Conservation (phyloP, 1,284 basidiomycete species). For the Peniophora sp. region DNA sequence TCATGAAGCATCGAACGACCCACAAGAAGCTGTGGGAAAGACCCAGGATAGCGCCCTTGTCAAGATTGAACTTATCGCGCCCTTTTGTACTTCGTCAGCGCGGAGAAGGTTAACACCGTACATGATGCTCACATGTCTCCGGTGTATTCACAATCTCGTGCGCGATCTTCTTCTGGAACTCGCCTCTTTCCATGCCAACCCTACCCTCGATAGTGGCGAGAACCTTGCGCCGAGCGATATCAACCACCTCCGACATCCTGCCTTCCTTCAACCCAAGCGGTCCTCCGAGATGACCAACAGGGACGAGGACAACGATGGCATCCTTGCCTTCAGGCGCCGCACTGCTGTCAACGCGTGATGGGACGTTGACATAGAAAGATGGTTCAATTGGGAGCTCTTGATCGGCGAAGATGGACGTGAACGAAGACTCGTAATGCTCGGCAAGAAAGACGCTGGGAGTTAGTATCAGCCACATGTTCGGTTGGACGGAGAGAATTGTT, state of each 20-base stretch:
- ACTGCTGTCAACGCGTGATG: slow-evolving; percentile 10
- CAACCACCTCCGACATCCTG: background rate
- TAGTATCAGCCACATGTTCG: background rate
- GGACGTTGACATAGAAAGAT: slow-evolving; percentile 43
- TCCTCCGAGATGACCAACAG: slow-evolving; percentile 15
- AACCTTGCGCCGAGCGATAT: slow-evolving; percentile 16
- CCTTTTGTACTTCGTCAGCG: slow-evolving; percentile 10
- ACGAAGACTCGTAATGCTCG: slow-evolving; percentile 33
- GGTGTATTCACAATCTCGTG: slow-evolving; percentile 26
- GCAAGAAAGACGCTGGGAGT: slow-evolving; percentile 28
- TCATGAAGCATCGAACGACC: slow-evolving; percentile 7
- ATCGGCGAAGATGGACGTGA: slow-evolving; percentile 40
- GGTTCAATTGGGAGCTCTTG: slow-evolving; percentile 38
- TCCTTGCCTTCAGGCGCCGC: slow-evolving; percentile 26
- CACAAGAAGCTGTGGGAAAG: slow-evolving; percentile 28
- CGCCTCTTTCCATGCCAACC: slow-evolving; percentile 18
- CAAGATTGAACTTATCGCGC: slow-evolving; percentile 27
- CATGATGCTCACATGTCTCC: slow-evolving; percentile 17
- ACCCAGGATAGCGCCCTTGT: slow-evolving; percentile 24
- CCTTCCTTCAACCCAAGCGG: slow-evolving; percentile 4
- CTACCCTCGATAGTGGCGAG: slow-evolving; percentile 21
- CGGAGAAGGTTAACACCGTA: background rate
- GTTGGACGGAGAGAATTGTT: background rate
- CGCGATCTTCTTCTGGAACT: slow-evolving; percentile 19
- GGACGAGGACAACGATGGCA: slow-evolving; percentile 22